Evolutionary conservation across 1,284 basidiomycete species (phyloP), one percentile per base, ranked within the genome.

Genomic region (Tremellales sp.): DNA sequence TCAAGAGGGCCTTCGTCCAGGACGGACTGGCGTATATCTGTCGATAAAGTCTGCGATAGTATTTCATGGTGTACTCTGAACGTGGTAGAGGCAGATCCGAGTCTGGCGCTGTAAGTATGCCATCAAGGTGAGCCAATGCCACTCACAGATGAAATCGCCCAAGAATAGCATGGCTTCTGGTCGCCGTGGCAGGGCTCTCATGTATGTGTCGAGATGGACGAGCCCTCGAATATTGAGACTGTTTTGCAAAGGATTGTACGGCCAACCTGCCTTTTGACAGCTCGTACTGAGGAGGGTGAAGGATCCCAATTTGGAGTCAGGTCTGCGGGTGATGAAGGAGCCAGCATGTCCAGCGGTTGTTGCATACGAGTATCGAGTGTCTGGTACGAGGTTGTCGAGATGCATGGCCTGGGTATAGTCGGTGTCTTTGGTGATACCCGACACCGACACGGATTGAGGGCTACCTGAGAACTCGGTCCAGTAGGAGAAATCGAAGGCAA

Each of bases 71-170:
- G 16, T 50, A 50, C 3, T 45, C 43, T 8, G 48, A 38, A n/a
- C 38, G 9, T 2, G 48, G 43, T 14, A 16, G 18, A 5, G 48
- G 43, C 5, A 50, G 32, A 25, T 50, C 48, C 25, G 48, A 50
- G 13, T 50, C 48, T 46, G 25, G 19, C 34, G 14, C 36, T 19
- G 19, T n/a, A 43, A 19, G n/a, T 12, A 18, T 5, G n/a, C 10
- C 16, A 16, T 8, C 43, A 36, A 8, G 18, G 18, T 13, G 8
- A 13, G 18, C 12, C 3, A 13, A 13, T n/a, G 5, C 7, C 5
- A 45, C 48, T 33, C 34, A 50, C 48, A 46, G 26, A 50, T 50
- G 48, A 50, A 50, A 21, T 50, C 48, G 16, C 48, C 48, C 26
- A 50, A 27, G 29, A 50, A 50, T 16, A 50, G 35, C 43, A 46